Percentiles rank a stretch among this genome's conserved stretches.
phyloP scores from a whole-genome alignment of 768 basidiomycete genomes.

The Termitomyces titanicus region DNA sequence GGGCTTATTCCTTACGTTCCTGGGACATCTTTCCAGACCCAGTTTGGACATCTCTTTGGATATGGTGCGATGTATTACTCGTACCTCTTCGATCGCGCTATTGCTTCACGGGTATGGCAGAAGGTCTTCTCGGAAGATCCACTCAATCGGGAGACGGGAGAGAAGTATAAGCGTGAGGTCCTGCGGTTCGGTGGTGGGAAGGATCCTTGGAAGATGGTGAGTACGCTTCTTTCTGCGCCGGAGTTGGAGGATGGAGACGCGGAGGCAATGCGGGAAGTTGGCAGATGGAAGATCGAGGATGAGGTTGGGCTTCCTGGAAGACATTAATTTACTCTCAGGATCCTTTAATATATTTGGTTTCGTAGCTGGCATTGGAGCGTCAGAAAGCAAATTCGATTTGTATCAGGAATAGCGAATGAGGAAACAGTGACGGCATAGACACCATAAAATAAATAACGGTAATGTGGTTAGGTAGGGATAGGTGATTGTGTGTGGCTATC shows the following conservation, averaged over 20 bases:
- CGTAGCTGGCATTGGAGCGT: no score
- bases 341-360: neutral
- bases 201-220: constrained; percentile 94
- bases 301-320: constrained; percentile 58
- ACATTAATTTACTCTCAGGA: constrained; percentile 38
- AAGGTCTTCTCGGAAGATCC: constrained; percentile 70
- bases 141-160: constrained; percentile 69
- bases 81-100: constrained; percentile 94
- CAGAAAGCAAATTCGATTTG: neutral
- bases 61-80: constrained; percentile 99
- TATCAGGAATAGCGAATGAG: neutral
- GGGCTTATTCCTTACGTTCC: constrained; percentile 82
- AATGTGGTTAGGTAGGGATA: neutral
- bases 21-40: constrained; percentile 91
- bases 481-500: constrained; percentile 2
- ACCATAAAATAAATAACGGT: constrained; percentile 1
- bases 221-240: constrained; percentile 59
- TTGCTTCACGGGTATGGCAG: constrained; percentile 88
- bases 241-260: constrained; percentile 70
- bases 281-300: constrained; percentile 82
- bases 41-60: constrained; percentile 93
- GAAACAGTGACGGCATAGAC: neutral
- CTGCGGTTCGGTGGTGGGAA: constrained; percentile 82
- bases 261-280: constrained; percentile 86
- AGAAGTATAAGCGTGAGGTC: constrained; percentile 75